phyloP scores from a whole-genome alignment of 2,329 filamentous ascomycete genomes.

The Monosporascus sp. region DNA sequence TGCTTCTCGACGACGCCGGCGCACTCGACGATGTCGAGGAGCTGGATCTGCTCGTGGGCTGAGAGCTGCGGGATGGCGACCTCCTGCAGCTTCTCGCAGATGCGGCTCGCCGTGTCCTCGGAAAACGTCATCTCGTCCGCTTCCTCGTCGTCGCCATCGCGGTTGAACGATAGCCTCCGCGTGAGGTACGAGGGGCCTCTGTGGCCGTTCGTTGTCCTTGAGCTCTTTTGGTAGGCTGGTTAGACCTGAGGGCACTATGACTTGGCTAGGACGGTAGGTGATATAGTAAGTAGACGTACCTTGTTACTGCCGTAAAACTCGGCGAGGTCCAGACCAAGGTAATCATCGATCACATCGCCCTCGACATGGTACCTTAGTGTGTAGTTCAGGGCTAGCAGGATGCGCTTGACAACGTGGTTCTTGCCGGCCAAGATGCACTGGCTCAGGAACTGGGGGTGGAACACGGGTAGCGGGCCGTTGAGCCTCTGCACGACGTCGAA shows the following conservation, averaged over 20 bases:
- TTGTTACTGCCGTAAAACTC: constrained; percentile 45
- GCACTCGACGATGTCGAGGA: constrained; percentile 81
- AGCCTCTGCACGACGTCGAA: constrained; percentile 78
- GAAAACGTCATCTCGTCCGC: constrained; percentile 63
- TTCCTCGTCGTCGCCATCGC: constrained; percentile 65
- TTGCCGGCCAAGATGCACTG: constrained; percentile 85
- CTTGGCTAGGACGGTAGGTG: neutral
- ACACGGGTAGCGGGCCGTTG: constrained; percentile 82
- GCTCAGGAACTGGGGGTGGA: constrained; percentile 85
- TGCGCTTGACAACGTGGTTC: constrained; percentile 60
- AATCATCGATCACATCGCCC: constrained; percentile 73
- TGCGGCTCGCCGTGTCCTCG: constrained; percentile 61
- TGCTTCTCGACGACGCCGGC: constrained; percentile 80
- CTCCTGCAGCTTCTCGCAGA: constrained; percentile 72
- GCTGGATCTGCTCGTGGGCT: constrained; percentile 77
- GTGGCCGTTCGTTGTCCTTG: constrained; percentile 12
- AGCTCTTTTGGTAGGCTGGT: too few species aligned
- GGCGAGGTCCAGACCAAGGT: constrained; percentile 61
- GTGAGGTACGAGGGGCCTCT: constrained; percentile 31
- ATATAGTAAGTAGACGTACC: constrained; percentile 20
- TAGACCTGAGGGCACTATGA: too few species aligned
- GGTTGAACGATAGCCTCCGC: constrained; percentile 31
- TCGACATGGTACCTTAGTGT: constrained; percentile 78
- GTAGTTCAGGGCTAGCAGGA: constrained; percentile 67
- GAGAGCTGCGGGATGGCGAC: constrained; percentile 75